Evolutionary conservation across 2,329 filamentous ascomycete genomes (phyloP), one percentile per base, ranked within the genome.

Genomic region (Paramyrothecium sp.): DNA sequence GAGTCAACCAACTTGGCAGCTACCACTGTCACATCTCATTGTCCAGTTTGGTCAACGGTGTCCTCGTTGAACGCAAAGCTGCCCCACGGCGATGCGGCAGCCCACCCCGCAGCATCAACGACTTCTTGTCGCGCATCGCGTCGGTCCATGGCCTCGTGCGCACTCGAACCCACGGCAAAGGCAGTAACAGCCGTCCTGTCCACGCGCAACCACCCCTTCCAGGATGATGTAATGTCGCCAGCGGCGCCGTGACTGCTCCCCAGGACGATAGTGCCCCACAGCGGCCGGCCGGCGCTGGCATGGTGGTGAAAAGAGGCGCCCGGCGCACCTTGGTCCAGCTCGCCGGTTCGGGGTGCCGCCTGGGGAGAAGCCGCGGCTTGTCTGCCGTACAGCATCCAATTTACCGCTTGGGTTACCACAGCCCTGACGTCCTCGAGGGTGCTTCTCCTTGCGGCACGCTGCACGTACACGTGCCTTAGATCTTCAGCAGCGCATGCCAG

Each of bases 181-280:
- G 71, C 71, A 20, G 64, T 61, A 1, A 79, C 71, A 33, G 72
- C 68, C 44, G 75, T 74, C 21, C 78, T 70, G 53, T 82, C 77
- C 7, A 85, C 76, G 12, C 76, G 73, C 55, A 85, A 63, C 83
- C 83, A 86, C 11, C 83, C 83, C 59, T 69, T 74, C 72, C 72
- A 75, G 23, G 65, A 68, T 13, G 67, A 62, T 53, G 67, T 63
- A 47, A 73, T 58, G 53, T 73, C 65, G 20, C 73, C 71, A 1
- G 69, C 69, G 20, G 47, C 47, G 22, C 19, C 47, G 22, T 17
- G 17, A 20, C 47, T 23, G 16, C 33, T 30, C 5, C 69, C 69
- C 26, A 67, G 61, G 5, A 86, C 77, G 23, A 86, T 63, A 2
- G 81, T 83, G n/a, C 84, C 83, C 83, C 84, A 86, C 78, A 79